Evolutionary conservation across 2,329 filamentous ascomycete genomes (phyloP).

Genomic region (Xenosphaeropsis pyriputrescens): DNA sequence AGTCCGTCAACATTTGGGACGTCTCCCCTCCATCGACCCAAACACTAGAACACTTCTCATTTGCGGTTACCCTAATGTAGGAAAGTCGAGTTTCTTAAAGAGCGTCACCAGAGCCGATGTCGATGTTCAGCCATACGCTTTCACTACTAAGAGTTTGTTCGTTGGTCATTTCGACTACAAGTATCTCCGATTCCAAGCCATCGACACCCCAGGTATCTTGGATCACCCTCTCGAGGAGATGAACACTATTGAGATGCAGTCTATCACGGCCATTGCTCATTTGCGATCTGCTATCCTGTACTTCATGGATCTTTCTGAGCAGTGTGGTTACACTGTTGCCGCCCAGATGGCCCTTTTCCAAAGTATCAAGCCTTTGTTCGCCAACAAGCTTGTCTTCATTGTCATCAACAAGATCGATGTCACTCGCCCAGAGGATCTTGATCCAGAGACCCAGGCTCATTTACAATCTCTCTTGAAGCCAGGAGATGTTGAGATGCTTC

Average conservation of each 20-base stretch:
- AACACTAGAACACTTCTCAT: conserved; percentile 94
- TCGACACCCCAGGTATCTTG: conserved; percentile 96
- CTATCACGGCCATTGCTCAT: conserved; percentile 94
- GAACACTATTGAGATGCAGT: conserved; percentile 99
- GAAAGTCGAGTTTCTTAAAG: conserved; percentile 91
- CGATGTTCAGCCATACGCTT: conserved; percentile 94
- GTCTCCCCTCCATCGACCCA: conserved; percentile 95
- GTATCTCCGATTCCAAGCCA: conserved; percentile 78
- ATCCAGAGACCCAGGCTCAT: conserved; percentile 61
- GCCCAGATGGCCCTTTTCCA: conserved; percentile 92
- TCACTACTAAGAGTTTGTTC: conserved; percentile 95
- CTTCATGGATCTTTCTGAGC: conserved; percentile 95
- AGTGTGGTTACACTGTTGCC: conserved; percentile 86
- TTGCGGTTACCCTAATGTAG: conserved; percentile 94
- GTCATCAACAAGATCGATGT: conserved; percentile 99
- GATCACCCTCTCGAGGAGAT: conserved; percentile 98
- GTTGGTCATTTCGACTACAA: conserved; percentile 98
- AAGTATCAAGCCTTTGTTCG: conserved; percentile 92
- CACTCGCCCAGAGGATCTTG: conserved; percentile 72
- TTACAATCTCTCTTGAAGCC: conserved; percentile 70
- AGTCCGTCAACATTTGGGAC: conserved; percentile 89
- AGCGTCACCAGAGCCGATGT: conserved; percentile 90
- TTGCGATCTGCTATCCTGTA: conserved; percentile 89
- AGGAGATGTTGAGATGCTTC: conserved; percentile 81
- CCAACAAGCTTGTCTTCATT: conserved; percentile 93